phyloP scores from a whole-genome alignment of 2,329 filamentous ascomycete species.

The Botrytis aclada region DNA sequence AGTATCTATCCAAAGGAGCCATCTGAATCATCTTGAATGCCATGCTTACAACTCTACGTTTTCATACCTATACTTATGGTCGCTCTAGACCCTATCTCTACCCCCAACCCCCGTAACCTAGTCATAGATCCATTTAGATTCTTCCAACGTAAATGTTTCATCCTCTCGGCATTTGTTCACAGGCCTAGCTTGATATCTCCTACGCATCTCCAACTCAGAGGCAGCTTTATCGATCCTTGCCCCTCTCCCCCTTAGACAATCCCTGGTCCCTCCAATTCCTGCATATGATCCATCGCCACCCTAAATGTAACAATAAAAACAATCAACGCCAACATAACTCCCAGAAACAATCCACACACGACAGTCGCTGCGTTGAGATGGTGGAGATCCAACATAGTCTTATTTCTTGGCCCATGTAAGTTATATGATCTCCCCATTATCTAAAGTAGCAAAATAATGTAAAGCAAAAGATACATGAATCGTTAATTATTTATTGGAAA shows the following conservation, averaged over 20 bases:
- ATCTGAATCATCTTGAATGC: background rate
- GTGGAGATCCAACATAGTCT: conserved; percentile 13
- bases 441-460: background rate
- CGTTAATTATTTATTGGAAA: background rate
- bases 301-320: conserved; percentile 13
- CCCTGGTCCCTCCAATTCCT: background rate
- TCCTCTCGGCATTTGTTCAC: background rate
- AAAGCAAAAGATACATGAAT: background rate
- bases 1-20: background rate
- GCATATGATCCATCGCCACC: conserved; percentile 8
- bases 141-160: background rate
- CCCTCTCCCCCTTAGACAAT: background rate
- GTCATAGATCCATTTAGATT: too few species aligned
- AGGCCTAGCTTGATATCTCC: background rate
- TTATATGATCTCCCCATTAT: conserved; percentile 6
- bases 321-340: conserved; percentile 9
- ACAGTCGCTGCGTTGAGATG: conserved; percentile 10
- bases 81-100: background rate
- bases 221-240: background rate
- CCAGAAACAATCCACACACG: conserved; percentile 15
- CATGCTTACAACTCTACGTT: background rate
- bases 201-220: background rate
- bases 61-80: background rate
- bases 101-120: background rate
- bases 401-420: background rate